phyloP scores from a whole-genome alignment of 148 eudicot species.

The Cornus kousa region DNA sequence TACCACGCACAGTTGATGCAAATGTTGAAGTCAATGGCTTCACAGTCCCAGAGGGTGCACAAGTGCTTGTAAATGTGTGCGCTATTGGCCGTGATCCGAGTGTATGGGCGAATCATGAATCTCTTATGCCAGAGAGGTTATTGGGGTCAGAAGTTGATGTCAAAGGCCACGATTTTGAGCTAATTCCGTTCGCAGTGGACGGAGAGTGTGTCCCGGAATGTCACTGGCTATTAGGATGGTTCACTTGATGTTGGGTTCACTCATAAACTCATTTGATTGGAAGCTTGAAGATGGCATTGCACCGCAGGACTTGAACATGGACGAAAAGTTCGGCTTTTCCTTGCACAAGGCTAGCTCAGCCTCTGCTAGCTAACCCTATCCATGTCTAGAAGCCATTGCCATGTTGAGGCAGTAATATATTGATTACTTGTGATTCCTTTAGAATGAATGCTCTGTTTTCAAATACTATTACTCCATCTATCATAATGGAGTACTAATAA shows the following conservation, averaged over 20 bases:
- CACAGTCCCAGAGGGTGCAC: slow-evolving; percentile 32
- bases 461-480: no score
- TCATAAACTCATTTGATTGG: slow-evolving; percentile 38
- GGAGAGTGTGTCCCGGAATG: slow-evolving; percentile 38
- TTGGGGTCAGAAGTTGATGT: slow-evolving; percentile 29
- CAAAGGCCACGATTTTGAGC: slow-evolving; percentile 29
- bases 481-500: no score
- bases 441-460: no score
- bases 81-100: slow-evolving; percentile 37
- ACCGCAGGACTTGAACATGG: slow-evolving; percentile 31
- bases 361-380: slow-evolving; percentile 18
- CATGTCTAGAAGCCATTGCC: background rate
- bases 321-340: slow-evolving; percentile 32
- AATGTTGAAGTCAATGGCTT: slow-evolving; percentile 14
- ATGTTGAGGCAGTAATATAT: no score
- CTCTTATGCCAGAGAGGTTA: slow-evolving; percentile 36
- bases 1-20: slow-evolving; percentile 27
- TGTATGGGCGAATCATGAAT: slow-evolving; percentile 27
- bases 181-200: slow-evolving; percentile 29
- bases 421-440: no score
- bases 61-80: slow-evolving; percentile 41
- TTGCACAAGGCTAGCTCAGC: slow-evolving; percentile 24
- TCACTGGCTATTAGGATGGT: slow-evolving; percentile 32
- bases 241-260: slow-evolving; percentile 29
- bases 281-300: slow-evolving; percentile 22